A percentile compares a stretch with the other conserved stretches of the same genome.
These are phyloP conservation scores for Clonostachys byssicola DNA, from an alignment of 2,329 filamentous ascomycete genomes.

Conservation along the genomic window DNA sequence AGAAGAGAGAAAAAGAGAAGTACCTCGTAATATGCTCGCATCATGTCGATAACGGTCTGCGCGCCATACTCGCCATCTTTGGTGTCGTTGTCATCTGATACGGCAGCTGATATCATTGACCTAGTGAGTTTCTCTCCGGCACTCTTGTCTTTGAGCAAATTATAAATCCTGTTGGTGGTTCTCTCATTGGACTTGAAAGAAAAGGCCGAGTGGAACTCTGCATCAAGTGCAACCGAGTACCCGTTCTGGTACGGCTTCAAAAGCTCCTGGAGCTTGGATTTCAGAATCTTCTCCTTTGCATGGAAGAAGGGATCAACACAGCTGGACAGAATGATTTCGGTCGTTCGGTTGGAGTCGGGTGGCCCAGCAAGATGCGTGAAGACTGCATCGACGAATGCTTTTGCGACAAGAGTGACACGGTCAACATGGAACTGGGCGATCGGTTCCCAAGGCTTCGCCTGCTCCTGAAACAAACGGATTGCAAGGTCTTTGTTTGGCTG, in stretches of 20 bases:
- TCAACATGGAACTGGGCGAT: conserved; percentile 29
- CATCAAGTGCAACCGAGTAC: conserved; percentile 22
- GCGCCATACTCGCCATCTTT: conserved; percentile 23
- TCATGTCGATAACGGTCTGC: conserved; percentile 35
- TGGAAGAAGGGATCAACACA: conserved; percentile 24
- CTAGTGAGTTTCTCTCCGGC: too few species aligned
- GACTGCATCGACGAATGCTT: conserved; percentile 28
- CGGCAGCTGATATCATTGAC: not conserved
- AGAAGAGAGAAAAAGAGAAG: too few species aligned
- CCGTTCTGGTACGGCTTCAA: conserved; percentile 27
- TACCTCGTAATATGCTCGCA: conserved; percentile 38
- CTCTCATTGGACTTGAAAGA: too few species aligned
- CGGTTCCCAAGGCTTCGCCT: conserved; percentile 27
- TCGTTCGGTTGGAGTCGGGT: conserved; percentile 6
- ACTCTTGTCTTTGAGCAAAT: too few species aligned
- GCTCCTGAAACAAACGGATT: conserved; percentile 29
- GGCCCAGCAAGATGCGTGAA: conserved; percentile 18
- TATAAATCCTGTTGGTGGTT: too few species aligned
- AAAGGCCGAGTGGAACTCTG: conserved; percentile 15
- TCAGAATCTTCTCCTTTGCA: conserved; percentile 18
- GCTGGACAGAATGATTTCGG: conserved; percentile 11
- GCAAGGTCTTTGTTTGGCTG: conserved; percentile 26
- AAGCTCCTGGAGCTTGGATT: conserved; percentile 31
- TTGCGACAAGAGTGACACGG: conserved; percentile 16
- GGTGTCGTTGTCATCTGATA: conserved; percentile 4